Conservation (phyloP, 352 stramenopile genomes). For the Globisporangium orthogonon region DNA sequence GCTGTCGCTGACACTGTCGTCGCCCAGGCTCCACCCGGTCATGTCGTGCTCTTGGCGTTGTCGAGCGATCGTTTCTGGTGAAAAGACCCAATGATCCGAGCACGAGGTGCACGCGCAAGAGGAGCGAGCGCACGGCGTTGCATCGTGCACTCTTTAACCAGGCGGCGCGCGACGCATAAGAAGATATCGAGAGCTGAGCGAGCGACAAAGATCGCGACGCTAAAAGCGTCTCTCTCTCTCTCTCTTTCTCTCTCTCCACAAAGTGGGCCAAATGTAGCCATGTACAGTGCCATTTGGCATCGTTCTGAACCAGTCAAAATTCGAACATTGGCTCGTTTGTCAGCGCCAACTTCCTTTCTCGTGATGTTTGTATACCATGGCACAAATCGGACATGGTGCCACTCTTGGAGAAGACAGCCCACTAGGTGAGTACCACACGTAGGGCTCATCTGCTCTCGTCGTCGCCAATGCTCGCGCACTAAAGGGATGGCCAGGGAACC, state of each 20-base stretch:
- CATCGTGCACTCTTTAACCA: too few relatives aligned
- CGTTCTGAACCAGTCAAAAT: neutral
- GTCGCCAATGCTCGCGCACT: too few relatives aligned
- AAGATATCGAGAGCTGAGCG: too few relatives aligned
- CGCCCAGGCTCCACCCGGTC: slow-evolving; percentile 7
- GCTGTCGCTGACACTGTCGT: neutral
- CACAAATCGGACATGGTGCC: neutral
- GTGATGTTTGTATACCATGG: neutral
- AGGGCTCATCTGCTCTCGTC: neutral
- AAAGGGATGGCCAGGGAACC: too few relatives aligned
- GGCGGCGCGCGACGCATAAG: too few relatives aligned
- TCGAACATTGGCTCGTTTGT: neutral
- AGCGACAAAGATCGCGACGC: too few relatives aligned
- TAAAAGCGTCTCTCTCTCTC: too few relatives aligned
- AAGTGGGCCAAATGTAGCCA: too few relatives aligned
- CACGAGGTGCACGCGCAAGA: too few relatives aligned
- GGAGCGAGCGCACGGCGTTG: too few relatives aligned
- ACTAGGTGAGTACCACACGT: neutral
- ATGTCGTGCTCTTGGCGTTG: neutral
- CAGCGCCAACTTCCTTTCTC: neutral
- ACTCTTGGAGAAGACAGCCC: neutral
- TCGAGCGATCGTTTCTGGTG: too few relatives aligned
- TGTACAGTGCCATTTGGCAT: neutral
- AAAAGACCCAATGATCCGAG: neutral
- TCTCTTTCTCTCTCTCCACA: too few relatives aligned